Conservation (phyloP, 148 eudicot genomes). For the Persicaria maculosa region DNA sequence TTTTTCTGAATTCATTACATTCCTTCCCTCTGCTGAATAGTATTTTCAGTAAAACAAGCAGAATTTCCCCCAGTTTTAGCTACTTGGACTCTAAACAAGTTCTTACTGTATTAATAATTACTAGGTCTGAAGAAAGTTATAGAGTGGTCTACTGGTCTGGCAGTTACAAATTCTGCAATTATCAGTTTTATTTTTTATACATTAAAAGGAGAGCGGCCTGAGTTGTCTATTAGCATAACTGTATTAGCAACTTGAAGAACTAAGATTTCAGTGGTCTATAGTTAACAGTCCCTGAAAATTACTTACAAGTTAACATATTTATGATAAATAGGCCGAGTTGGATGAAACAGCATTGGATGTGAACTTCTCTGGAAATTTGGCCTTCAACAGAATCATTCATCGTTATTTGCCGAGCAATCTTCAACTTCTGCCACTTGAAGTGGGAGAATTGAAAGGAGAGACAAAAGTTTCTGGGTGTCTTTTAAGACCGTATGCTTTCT, state of each 20-base stretch:
- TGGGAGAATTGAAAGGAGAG: slow-evolving; percentile 87
- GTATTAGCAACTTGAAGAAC: neutral
- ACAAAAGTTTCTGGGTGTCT: slow-evolving; percentile 94
- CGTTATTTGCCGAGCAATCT: slow-evolving; percentile 77
- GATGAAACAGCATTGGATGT: slow-evolving; percentile 96
- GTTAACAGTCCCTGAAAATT: neutral
- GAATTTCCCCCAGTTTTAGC: neutral
- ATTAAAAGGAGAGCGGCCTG: neutral
- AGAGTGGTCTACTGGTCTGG: neutral
- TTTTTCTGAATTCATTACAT: neutral
- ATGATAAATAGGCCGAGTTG: slow-evolving; percentile 50
- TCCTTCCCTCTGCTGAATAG: too few relatives aligned
- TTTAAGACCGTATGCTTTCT: slow-evolving; percentile 69
- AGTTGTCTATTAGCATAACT: neutral
- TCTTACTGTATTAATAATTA: neutral
- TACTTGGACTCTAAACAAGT: neutral
- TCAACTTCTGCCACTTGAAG: slow-evolving; percentile 59
- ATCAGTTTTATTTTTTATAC: neutral
- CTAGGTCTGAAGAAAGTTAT: neutral
- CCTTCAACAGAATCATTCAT: slow-evolving; percentile 64
- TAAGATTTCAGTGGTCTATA: neutral
- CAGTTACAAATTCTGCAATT: neutral
- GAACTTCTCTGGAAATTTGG: slow-evolving; percentile 80
- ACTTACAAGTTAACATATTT: neutral
- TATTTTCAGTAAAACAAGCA: neutral